A percentile compares a stretch with the other conserved stretches of the same genome.
These are phyloP conservation scores for Citrullus amarus DNA, from an alignment of 306 rosid species.

Conservation along the genomic window DNA sequence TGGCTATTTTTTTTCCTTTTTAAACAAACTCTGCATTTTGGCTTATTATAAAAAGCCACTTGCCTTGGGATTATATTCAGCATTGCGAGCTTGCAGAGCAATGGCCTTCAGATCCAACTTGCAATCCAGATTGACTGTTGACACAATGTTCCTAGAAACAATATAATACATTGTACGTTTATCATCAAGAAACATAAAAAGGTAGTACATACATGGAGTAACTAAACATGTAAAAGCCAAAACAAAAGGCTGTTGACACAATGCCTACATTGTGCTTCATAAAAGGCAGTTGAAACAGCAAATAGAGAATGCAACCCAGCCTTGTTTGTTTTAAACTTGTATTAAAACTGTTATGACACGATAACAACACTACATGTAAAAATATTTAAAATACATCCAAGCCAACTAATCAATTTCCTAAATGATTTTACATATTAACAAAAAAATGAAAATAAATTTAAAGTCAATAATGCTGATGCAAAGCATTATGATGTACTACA, in stretches of 20 bases:
- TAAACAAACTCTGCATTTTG: neutral
- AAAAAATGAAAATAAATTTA: too few relatives aligned
- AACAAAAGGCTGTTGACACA: neutral
- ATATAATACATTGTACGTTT: neutral
- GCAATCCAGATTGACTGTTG: slow-evolving; percentile 90
- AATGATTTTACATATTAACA: too few relatives aligned
- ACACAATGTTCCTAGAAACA: slow-evolving; percentile 64
- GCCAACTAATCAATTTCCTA: too few relatives aligned
- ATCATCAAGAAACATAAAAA: neutral
- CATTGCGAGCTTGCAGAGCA: slow-evolving; percentile 87
- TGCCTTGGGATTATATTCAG: slow-evolving; percentile 97
- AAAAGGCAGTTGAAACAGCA: neutral
- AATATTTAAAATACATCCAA: too few relatives aligned
- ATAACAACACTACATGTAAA: neutral
- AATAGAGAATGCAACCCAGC: neutral
- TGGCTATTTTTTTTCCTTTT: neutral
- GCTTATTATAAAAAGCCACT: slow-evolving; percentile 2
- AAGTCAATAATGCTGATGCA: too few relatives aligned
- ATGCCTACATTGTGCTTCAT: neutral
- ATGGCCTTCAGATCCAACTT: slow-evolving; percentile 87
- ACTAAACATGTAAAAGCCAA: neutral
- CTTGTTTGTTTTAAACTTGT: neutral
- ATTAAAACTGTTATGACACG: neutral
- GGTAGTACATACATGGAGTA: neutral
- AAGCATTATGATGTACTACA: too few relatives aligned